phyloP scores from a whole-genome alignment of 257 asterid species.

The Przewalskia tangutica region DNA sequence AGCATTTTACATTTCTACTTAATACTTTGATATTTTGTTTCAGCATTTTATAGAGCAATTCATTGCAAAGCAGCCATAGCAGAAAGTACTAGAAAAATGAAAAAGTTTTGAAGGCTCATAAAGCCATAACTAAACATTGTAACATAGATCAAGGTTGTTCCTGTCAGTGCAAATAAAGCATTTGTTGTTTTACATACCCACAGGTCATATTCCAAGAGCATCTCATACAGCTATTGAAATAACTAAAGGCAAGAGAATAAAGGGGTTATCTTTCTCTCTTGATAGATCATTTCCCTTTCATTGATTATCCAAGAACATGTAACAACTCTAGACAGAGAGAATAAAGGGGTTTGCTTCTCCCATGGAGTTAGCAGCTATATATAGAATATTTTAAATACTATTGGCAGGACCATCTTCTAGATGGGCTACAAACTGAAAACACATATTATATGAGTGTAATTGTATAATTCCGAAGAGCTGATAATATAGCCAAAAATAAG shows the following conservation, averaged over 20 bases:
- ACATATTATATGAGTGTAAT: neutral
- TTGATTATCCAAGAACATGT: neutral
- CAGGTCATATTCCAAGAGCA: neutral
- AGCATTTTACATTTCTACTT: too few relatives aligned
- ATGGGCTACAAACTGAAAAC: neutral
- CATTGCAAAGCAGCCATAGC: too few relatives aligned
- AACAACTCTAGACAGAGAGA: neutral
- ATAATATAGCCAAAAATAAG: neutral
- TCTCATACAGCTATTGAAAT: neutral
- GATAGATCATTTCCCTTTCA: neutral
- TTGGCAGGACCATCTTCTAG: neutral
- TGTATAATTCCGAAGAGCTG: neutral
- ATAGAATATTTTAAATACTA: neutral
- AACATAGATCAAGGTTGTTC: neutral
- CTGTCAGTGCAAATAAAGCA: neutral
- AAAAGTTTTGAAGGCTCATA: neutral
- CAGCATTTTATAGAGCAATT: neutral
- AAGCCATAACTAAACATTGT: neutral
- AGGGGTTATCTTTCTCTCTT: neutral
- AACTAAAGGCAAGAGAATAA: neutral
- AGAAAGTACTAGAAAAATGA: neutral
- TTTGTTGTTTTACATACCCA: too few relatives aligned
- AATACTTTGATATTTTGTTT: neutral
- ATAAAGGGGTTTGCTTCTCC: neutral
- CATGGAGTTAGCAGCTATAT: neutral